Conservation (phyloP, 352 stramenopile species). For the Pythium phragmiticola region DNA sequence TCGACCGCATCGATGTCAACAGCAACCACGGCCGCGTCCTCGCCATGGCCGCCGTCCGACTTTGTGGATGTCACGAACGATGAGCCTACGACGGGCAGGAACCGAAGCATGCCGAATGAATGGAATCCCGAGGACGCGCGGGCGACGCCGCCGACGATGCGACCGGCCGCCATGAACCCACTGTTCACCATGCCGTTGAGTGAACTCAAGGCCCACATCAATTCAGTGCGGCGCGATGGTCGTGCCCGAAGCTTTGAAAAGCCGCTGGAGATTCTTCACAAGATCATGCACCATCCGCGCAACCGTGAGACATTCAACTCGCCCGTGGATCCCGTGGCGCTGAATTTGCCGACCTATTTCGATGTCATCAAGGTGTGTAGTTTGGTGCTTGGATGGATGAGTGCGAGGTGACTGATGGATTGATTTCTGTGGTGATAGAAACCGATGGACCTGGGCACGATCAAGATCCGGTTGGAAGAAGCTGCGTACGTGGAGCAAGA, state of each 20-base stretch:
- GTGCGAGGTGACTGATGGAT: constrained; percentile 5
- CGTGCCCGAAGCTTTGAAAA: constrained; percentile 63
- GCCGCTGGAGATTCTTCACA: constrained; percentile 59
- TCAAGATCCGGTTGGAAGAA: constrained; percentile 78
- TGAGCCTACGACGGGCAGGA: constrained; percentile 34
- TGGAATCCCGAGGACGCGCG: constrained; percentile 27
- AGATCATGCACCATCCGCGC: constrained; percentile 70
- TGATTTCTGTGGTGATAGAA: constrained; percentile 26
- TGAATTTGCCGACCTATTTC: constrained; percentile 72
- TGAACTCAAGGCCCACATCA: constrained; percentile 65
- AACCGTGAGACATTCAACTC: constrained; percentile 79
- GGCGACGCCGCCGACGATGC: neutral
- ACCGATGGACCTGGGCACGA: constrained; percentile 92
- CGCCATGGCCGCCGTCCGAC: neutral
- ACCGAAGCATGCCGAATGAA: constrained; percentile 53
- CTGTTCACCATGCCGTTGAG: constrained; percentile 57
- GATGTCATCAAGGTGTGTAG: constrained; percentile 49
- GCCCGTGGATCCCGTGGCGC: constrained; percentile 66
- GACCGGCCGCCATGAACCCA: constrained; percentile 32
- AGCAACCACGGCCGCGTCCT: neutral
- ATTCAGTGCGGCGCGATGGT: constrained; percentile 60
- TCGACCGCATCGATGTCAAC: constrained; percentile 3
- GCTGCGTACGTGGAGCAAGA: constrained; percentile 84
- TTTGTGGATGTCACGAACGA: constrained; percentile 18
- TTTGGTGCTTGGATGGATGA: too few species aligned